A percentile compares a stretch with the other conserved stretches of the same genome.
Evolutionary conservation across 306 rosid genomes (phyloP).

Genomic region (Acmispon strigosus): DNA sequence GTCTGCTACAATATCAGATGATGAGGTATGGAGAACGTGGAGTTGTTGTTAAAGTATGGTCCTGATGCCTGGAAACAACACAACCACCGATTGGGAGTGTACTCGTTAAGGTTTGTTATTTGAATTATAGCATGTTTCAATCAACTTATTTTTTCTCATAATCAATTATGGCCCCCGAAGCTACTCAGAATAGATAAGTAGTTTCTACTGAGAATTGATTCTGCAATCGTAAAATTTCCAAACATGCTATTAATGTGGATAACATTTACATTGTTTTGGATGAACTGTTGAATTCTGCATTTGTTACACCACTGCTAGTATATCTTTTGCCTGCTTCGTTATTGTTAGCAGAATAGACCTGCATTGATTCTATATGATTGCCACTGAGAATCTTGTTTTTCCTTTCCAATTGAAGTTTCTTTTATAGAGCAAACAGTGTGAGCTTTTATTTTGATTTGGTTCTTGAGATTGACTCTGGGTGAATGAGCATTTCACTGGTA

Average conservation of each 20-base stretch:
- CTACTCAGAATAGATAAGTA: too few relatives aligned
- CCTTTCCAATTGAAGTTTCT: neutral
- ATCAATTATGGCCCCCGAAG: too few relatives aligned
- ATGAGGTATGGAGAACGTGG: constrained; percentile 86
- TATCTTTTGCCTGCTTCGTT: neutral
- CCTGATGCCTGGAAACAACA: constrained; percentile 83
- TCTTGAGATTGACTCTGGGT: neutral
- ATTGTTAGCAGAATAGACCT: neutral
- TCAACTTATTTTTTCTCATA: too few relatives aligned
- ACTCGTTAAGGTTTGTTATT: constrained; percentile 60
- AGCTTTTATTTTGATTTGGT: neutral
- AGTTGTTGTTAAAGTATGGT: constrained; percentile 72
- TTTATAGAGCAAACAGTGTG: neutral
- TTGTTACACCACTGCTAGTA: neutral
- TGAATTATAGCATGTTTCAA: neutral
- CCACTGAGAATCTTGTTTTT: neutral
- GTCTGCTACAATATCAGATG: constrained; percentile 58
- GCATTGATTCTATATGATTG: neutral
- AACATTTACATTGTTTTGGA: neutral
- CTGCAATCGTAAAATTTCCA: too few relatives aligned
- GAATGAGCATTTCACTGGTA: neutral
- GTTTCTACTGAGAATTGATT: too few relatives aligned
- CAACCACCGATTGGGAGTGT: constrained; percentile 68
- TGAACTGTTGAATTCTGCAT: neutral
- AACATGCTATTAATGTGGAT: neutral